Evolutionary conservation across 768 basidiomycete species (phyloP).

Genomic region (Tephrocybe sp.): DNA sequence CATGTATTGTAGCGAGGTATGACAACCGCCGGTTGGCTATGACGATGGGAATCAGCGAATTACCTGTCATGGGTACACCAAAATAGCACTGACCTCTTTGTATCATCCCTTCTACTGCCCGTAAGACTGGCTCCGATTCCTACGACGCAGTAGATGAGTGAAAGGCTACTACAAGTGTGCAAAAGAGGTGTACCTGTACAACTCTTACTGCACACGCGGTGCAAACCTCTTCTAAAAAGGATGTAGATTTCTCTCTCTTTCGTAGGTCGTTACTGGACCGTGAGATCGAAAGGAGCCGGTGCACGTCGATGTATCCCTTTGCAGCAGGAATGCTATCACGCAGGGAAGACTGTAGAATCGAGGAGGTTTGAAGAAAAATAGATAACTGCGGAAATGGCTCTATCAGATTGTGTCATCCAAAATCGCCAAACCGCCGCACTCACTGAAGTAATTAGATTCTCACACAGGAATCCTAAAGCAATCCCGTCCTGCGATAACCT

Average conservation of each 20-base stretch:
- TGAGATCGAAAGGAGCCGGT: conserved; percentile 13
- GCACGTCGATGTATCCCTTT: conserved; percentile 23
- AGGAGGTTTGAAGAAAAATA: conserved; percentile 22
- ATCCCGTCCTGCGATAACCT: conserved; percentile 19
- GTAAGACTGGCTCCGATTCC: conserved; percentile 3
- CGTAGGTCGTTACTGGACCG: neutral
- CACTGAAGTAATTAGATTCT: conserved; percentile 24
- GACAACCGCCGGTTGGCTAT: conserved; percentile 5
- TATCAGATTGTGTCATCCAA: neutral
- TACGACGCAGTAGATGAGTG: neutral
- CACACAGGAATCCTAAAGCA: conserved; percentile 24
- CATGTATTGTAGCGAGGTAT: conserved; percentile 2
- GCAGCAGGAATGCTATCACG: conserved; percentile 16
- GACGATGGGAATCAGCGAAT: neutral
- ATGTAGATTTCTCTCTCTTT: neutral
- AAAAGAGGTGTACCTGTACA: neutral
- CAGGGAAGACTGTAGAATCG: conserved; percentile 16
- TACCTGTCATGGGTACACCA: neutral
- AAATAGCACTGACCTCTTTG: conserved; percentile 1
- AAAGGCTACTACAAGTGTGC: neutral
- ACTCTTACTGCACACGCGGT: conserved; percentile 4
- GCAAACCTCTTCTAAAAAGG: conserved; percentile 9
- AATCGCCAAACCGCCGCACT: neutral
- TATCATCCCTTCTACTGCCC: conserved; percentile 3
- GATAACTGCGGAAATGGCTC: conserved; percentile 17